phyloP scores from a whole-genome alignment of 805 yeast genomes.

The Kluyveromyces aestuarii region DNA sequence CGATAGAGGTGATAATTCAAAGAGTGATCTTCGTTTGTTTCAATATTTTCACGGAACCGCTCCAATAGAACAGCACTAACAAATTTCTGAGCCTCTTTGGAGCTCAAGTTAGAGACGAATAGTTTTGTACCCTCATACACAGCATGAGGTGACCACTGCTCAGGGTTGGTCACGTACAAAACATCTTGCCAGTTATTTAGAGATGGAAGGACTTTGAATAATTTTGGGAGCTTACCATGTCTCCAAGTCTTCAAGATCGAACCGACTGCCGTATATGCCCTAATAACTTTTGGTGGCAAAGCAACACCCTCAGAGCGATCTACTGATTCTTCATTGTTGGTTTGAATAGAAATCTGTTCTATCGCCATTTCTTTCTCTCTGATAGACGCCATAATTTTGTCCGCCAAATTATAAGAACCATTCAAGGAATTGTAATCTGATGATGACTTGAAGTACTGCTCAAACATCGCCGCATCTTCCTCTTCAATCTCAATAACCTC shows the following conservation, averaged over 20 bases:
- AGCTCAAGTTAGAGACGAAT: constrained; percentile 81
- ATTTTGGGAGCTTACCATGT: constrained; percentile 93
- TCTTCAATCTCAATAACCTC: constrained; percentile 62
- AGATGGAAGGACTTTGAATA: constrained; percentile 90
- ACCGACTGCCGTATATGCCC: constrained; percentile 89
- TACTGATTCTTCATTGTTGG: constrained; percentile 9
- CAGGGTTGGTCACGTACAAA: constrained; percentile 86
- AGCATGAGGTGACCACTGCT: constrained; percentile 90
- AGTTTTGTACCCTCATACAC: constrained; percentile 90
- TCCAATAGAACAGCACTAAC: constrained; percentile 60
- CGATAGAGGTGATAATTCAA: constrained; percentile 90
- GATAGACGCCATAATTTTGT: constrained; percentile 85
- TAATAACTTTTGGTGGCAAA: constrained; percentile 92
- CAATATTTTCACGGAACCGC: constrained; percentile 62
- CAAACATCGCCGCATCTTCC: constrained; percentile 77
- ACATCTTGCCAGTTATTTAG: constrained; percentile 94
- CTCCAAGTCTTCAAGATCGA: constrained; percentile 79
- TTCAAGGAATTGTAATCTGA: constrained; percentile 29
- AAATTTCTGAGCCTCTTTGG: constrained; percentile 83
- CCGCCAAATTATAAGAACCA: constrained; percentile 68
- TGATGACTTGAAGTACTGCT: constrained; percentile 52
- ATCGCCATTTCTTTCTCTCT: constrained; percentile 53
- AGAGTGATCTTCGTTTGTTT: constrained; percentile 63
- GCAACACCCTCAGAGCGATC: constrained; percentile 64
- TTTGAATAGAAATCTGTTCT: constrained; percentile 3